Evolutionary conservation across 1,139 yeast genomes (phyloP).

Genomic region (Suhomyces taliae): DNA sequence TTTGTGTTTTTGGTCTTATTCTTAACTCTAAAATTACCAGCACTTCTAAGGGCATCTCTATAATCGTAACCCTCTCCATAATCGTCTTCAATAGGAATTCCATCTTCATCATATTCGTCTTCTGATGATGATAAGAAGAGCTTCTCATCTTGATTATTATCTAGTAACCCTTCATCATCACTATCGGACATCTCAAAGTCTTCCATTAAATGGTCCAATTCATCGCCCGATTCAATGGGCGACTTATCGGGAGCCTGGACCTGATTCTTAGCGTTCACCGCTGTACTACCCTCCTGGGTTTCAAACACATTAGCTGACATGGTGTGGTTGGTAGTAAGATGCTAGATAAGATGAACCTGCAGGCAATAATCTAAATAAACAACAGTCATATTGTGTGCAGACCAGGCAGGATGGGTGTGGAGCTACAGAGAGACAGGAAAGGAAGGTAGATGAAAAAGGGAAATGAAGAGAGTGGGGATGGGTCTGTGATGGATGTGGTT

Average conservation of each 20-base stretch:
- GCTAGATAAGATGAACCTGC: not conserved
- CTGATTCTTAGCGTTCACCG: constrained; percentile 8
- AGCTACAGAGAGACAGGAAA: too few species aligned
- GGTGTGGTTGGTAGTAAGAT: not conserved
- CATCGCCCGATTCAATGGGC: constrained; percentile 11
- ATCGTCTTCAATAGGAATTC: constrained; percentile 31
- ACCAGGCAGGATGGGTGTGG: not conserved
- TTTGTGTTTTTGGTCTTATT: constrained; percentile 34
- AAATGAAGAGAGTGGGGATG: too few species aligned
- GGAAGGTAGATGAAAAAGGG: too few species aligned
- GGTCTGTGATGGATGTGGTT: too few species aligned
- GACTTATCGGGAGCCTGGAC: constrained; percentile 1
- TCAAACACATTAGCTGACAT: constrained; percentile 17
- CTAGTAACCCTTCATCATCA: constrained; percentile 10
- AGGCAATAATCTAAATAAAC: not conserved
- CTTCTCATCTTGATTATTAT: constrained; percentile 15
- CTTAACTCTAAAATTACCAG: constrained; percentile 57
- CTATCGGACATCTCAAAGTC: constrained; percentile 14
- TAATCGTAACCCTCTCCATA: constrained; percentile 49
- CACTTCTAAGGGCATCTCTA: constrained; percentile 62
- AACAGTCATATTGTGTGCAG: not conserved
- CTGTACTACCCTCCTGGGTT: constrained; percentile 9
- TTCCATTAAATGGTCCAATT: constrained; percentile 16
- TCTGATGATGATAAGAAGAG: constrained; percentile 20
- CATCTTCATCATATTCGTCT: constrained; percentile 26